Evolutionary conservation across 2,329 filamentous ascomycete genomes (phyloP).

Genomic region (Trichoderma sp.): DNA sequence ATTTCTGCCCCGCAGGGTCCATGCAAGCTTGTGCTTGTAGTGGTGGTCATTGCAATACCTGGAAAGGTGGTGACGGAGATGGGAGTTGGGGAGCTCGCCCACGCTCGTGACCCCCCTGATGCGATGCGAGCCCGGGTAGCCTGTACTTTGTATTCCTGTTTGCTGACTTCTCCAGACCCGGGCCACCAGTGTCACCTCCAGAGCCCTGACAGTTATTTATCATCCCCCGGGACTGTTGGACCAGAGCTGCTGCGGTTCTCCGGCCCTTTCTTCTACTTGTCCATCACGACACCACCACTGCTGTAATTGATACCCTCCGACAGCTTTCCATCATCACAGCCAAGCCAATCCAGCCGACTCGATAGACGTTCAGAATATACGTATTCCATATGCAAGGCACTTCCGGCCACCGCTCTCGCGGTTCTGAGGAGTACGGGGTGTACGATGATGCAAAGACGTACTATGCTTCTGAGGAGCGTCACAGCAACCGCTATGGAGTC

Average conservation of each 20-base stretch:
- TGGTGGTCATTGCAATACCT: constrained; percentile 6
- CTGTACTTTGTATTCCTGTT: constrained; percentile 2
- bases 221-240: constrained; percentile 4
- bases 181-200: constrained; percentile 10
- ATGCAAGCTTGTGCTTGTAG: background rate
- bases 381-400: constrained; percentile 30
- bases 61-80: constrained; percentile 9
- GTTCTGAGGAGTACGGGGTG: constrained; percentile 49
- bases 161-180: constrained; percentile 7
- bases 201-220: constrained; percentile 12
- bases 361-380: background rate
- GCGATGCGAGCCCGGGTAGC: background rate
- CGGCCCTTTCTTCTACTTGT: constrained; percentile 10
- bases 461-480: constrained; percentile 56
- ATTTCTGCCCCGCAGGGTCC: constrained; percentile 18
- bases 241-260: background rate
- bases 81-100: constrained; percentile 1
- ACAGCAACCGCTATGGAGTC: constrained; percentile 47
- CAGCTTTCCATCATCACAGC: background rate
- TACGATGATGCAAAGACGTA: constrained; percentile 60
- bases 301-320: constrained; percentile 1
- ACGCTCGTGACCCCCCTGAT: constrained; percentile 18
- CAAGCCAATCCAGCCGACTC: background rate
- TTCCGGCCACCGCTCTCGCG: constrained; percentile 32
- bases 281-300: constrained; percentile 1